Evolutionary conservation across 345 rosid species (phyloP).

Genomic region (Aurinia saxatilis): DNA sequence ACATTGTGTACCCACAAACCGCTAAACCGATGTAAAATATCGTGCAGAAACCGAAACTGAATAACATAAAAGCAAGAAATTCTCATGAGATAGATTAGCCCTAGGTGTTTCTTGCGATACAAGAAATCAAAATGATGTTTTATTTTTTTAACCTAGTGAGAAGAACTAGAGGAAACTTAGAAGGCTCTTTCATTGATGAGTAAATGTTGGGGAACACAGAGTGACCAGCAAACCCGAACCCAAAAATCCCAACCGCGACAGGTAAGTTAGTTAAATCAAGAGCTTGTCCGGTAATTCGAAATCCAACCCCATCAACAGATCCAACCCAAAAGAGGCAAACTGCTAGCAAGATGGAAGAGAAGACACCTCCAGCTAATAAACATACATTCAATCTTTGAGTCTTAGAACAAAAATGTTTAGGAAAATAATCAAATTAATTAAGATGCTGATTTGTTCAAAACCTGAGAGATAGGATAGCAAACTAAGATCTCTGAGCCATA

Average conservation of each 20-base stretch:
- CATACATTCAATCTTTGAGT: background rate
- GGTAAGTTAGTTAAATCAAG: conserved; percentile 49
- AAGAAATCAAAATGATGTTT: background rate
- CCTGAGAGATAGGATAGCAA: conserved; percentile 77
- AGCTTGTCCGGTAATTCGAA: conserved; percentile 43
- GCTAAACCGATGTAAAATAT: conserved; percentile 43
- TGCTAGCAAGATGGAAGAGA: conserved; percentile 48
- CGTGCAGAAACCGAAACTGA: conserved; percentile 59
- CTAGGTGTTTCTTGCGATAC: background rate
- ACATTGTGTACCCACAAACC: conserved; percentile 62
- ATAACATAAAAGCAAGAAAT: background rate
- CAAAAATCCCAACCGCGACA: conserved; percentile 55
- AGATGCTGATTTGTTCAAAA: no score
- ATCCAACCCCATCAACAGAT: conserved; percentile 46
- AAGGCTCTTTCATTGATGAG: conserved; percentile 70
- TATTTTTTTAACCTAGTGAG: conserved; percentile 39
- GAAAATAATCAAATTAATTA: background rate
- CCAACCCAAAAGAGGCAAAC: conserved; percentile 78
- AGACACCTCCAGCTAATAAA: conserved; percentile 61
- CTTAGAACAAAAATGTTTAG: no score
- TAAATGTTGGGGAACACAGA: conserved; percentile 72
- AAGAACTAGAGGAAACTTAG: conserved; percentile 46
- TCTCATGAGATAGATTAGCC: background rate
- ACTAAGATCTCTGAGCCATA: conserved; percentile 71
- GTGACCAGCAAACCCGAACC: conserved; percentile 58